A percentile compares a stretch with the other conserved stretches of the same genome.
phyloP scores from a whole-genome alignment of 2,329 filamentous ascomycete species.

The Lanzia echinophila region DNA sequence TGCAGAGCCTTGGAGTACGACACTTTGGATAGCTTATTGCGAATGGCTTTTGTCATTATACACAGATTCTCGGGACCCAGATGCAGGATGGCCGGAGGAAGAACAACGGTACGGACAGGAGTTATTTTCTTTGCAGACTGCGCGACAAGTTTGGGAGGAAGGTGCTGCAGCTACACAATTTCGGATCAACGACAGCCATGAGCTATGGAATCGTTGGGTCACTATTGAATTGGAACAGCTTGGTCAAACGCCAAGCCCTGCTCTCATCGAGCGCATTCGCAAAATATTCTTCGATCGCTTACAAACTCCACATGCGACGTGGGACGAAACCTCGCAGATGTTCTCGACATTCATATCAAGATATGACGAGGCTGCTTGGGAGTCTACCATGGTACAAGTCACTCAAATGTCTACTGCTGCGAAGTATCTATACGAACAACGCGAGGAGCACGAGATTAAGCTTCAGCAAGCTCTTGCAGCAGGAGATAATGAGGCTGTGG shows the following conservation, averaged over 20 bases:
- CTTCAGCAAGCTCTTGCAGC: slow-evolving; percentile 52
- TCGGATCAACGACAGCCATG: slow-evolving; percentile 68
- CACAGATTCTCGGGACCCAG: slow-evolving; percentile 51
- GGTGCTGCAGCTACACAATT: slow-evolving; percentile 66
- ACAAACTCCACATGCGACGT: slow-evolving; percentile 64
- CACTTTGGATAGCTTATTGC: slow-evolving; percentile 71
- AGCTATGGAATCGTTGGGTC: slow-evolving; percentile 74
- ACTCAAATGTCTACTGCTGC: slow-evolving; percentile 57
- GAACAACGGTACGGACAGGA: slow-evolving; percentile 64
- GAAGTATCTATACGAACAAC: slow-evolving; percentile 55
- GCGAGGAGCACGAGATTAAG: slow-evolving; percentile 62
- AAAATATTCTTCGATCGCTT: slow-evolving; percentile 66
- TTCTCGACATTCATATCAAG: slow-evolving; percentile 70
- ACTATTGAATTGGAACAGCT: slow-evolving; percentile 65
- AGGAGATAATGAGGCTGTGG: slow-evolving; percentile 49
- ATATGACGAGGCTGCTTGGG: slow-evolving; percentile 65
- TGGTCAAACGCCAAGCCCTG: slow-evolving; percentile 44
- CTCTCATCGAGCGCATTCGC: slow-evolving; percentile 58
- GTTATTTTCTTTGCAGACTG: slow-evolving; percentile 61
- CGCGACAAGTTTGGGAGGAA: slow-evolving; percentile 64
- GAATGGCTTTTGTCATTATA: slow-evolving; percentile 72
- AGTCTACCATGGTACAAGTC: slow-evolving; percentile 63
- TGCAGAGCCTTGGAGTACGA: slow-evolving; percentile 67
- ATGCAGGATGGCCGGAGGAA: slow-evolving; percentile 55
- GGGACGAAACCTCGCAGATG: slow-evolving; percentile 67